These are phyloP conservation scores for Xylaria palmicola DNA, from an alignment of 495 filamentous ascomycete species.

Conservation along the genomic window DNA sequence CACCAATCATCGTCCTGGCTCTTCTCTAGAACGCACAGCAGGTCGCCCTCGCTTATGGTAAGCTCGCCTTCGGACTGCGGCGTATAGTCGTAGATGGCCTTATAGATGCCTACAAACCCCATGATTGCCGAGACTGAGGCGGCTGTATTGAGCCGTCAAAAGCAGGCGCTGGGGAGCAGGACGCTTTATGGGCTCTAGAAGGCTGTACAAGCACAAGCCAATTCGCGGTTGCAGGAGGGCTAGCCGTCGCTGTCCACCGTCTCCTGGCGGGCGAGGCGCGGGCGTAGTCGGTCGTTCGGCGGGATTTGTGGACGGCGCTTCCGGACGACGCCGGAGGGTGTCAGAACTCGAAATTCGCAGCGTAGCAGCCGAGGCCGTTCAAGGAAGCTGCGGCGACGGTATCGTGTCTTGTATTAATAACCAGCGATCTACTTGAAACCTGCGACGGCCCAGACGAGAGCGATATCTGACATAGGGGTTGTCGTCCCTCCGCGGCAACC, in stretches of 20 bases:
- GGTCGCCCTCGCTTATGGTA: conserved; percentile 80
- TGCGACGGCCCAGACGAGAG: background rate
- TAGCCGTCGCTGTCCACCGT: background rate
- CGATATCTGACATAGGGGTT: background rate
- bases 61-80: conserved; percentile 89
- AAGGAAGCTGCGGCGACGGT: background rate
- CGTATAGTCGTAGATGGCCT: conserved; percentile 88
- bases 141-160: background rate
- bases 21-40: conserved; percentile 91
- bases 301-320: conserved; percentile 7
- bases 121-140: conserved; percentile 33
- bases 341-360: conserved; percentile 3
- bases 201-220: background rate
- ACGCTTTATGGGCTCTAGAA: background rate
- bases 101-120: conserved; percentile 87
- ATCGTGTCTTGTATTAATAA: background rate
- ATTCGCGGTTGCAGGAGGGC: background rate
- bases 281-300: background rate
- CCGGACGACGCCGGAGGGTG: background rate
- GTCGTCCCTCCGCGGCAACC: conserved; percentile 1
- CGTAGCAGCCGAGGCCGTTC: background rate
- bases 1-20: conserved; percentile 92
- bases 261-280: background rate
- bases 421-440: background rate
- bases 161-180: background rate